These are phyloP conservation scores for Pestalotiopsis sp. DNA, from an alignment of 2,329 filamentous ascomycete genomes.

Conservation along the genomic window DNA sequence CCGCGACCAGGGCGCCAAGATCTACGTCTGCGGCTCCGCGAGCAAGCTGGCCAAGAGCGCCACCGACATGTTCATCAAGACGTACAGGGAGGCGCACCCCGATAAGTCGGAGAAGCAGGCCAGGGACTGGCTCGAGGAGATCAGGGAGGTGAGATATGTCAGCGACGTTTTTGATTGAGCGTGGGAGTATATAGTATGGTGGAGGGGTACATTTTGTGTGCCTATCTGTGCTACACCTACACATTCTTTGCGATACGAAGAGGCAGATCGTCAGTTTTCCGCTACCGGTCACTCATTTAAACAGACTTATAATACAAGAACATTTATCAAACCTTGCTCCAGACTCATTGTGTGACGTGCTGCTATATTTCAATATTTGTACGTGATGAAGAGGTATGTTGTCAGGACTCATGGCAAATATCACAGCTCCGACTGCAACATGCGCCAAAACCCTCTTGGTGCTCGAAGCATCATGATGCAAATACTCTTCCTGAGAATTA, in stretches of 20 bases:
- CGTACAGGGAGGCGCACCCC: constrained; percentile 14
- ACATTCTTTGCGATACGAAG: neutral
- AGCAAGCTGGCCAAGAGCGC: constrained; percentile 20
- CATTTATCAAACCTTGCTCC: too few species aligned
- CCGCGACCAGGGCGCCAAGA: neutral
- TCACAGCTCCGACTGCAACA: neutral
- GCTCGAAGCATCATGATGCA: neutral
- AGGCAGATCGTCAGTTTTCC: too few species aligned
- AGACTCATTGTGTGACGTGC: too few species aligned
- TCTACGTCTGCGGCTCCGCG: constrained; percentile 6
- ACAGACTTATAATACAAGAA: too few species aligned
- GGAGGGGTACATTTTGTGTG: neutral
- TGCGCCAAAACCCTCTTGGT: neutral
- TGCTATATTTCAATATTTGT: too few species aligned
- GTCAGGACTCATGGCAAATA: neutral
- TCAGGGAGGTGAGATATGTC: constrained; percentile 21
- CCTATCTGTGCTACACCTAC: neutral
- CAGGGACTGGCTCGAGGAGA: constrained; percentile 18
- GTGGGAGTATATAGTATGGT: too few species aligned
- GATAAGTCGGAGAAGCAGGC: constrained; percentile 20
- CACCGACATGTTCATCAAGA: constrained; percentile 17
- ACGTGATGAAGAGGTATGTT: neutral
- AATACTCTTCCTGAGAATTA: neutral
- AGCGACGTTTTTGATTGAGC: constrained; percentile 22
- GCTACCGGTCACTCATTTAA: too few species aligned